Conservation (phyloP, 1,284 basidiomycete species). For the Acaromyces ingoldii region DNA sequence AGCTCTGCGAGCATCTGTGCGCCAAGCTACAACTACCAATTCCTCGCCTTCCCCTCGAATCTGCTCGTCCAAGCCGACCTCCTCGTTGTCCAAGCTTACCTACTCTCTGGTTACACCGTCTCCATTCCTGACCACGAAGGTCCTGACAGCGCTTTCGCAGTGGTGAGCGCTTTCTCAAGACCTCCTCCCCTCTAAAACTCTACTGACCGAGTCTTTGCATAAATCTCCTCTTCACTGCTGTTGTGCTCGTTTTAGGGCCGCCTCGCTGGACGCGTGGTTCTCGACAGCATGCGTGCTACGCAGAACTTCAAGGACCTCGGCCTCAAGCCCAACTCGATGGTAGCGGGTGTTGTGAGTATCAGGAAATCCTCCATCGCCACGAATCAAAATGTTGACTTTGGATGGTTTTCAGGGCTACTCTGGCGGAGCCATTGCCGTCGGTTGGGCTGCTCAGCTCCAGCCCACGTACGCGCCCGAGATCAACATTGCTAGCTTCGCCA, state of each 20-base stretch:
- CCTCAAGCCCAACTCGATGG: slow-evolving; percentile 14
- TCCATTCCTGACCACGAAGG: slow-evolving; percentile 42
- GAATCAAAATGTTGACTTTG: background rate
- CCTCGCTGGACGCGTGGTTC: slow-evolving; percentile 29
- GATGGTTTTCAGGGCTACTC: slow-evolving; percentile 31
- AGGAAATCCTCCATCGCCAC: slow-evolving; percentile 12
- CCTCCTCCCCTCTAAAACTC: too few relatives aligned
- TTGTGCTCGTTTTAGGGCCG: too few relatives aligned
- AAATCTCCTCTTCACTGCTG: too few relatives aligned
- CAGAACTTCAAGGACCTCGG: slow-evolving; percentile 24
- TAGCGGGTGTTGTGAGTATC: slow-evolving; percentile 3
- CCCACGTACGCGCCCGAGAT: slow-evolving; percentile 32
- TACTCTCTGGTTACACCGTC: slow-evolving; percentile 37
- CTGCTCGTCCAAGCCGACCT: background rate
- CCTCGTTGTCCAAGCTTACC: slow-evolving; percentile 29
- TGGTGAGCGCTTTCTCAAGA: too few relatives aligned
- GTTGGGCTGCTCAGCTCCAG: slow-evolving; percentile 40
- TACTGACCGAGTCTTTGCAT: too few relatives aligned
- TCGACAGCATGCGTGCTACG: slow-evolving; percentile 37
- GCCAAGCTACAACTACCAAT: background rate
- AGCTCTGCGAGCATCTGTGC: too few relatives aligned
- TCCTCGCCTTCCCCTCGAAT: background rate
- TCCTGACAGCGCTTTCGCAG: slow-evolving; percentile 37
- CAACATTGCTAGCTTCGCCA: slow-evolving; percentile 28
- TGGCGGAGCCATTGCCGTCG: slow-evolving; percentile 41